Evolutionary conservation across 139 green algal genomes (phyloP), one percentile per base, ranked within the genome.

Genomic region (Chlorella vulgaris): DNA sequence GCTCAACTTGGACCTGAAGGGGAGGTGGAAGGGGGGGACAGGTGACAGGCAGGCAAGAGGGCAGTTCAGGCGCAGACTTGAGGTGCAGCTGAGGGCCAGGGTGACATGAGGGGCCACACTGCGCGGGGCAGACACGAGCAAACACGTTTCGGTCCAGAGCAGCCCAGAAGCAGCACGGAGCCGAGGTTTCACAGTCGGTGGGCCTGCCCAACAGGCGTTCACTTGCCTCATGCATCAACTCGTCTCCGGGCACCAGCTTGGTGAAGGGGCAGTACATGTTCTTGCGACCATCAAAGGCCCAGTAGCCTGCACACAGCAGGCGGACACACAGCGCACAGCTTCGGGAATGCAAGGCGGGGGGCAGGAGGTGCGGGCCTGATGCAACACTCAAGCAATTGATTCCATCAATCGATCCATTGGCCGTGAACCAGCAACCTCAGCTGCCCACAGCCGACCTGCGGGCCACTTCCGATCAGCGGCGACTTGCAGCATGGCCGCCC

Each of bases 241-340:
- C 39, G 4, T 86, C 47, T 7, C 29, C 36, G 19, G 81, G 73
- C 42, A 86, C 60, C 62, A 85, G 65, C 42, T 74, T 2, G 29
- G 66, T 58, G 53, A 81, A 62, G 4, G 74, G 50, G 1, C 60
- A 26, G 42, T 85, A 85, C 81, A 85, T 85, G 81, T 82, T 81
- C 69, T 79, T 79, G 51, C 81, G 73, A 19, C 81, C 81, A 22
- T 85, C 81, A 60, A 85, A 85, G 28, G 81, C 81, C 81, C 81
- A 85, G 42, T 43, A 40, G 6, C 81, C 74, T 74, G 67, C 31
- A 65, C 4, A 3, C 3, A 35, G 38, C 10, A 35, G 38, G 33
- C 1, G 42, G 18, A 38, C 3, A 36, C 4, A 8, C 67, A 74
- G 5, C 7, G 18, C n/a, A n/a, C n/a, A n/a, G n/a, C n/a, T n/a